Conservation (phyloP, 1,284 basidiomycete species). For the Jaminaea rosea region DNA sequence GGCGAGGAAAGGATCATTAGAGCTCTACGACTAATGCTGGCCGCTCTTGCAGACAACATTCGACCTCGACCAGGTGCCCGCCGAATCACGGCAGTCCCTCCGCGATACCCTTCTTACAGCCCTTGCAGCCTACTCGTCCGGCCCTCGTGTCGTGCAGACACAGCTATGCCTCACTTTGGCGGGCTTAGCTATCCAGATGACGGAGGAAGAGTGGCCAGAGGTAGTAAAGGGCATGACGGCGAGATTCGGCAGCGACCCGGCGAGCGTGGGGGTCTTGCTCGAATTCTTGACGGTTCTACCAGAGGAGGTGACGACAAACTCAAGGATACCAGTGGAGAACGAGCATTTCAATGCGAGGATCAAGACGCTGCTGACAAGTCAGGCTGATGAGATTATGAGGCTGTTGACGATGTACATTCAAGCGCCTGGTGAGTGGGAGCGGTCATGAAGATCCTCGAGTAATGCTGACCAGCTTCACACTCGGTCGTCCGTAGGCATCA, state of each 20-base stretch:
- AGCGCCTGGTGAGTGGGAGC: slow-evolving; percentile 62
- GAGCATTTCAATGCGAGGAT: slow-evolving; percentile 56
- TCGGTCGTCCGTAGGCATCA: slow-evolving; percentile 54
- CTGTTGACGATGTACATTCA: slow-evolving; percentile 81
- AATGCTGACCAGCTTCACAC: neutral
- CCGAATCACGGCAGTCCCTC: slow-evolving; percentile 63
- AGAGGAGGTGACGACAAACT: slow-evolving; percentile 78
- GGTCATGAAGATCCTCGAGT: neutral
- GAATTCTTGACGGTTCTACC: slow-evolving; percentile 86
- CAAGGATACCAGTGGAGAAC: slow-evolving; percentile 78
- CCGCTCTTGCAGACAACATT: slow-evolving; percentile 63
- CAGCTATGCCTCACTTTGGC: slow-evolving; percentile 84
- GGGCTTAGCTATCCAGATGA: slow-evolving; percentile 81
- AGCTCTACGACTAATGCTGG: too few relatives aligned
- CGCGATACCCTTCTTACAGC: slow-evolving; percentile 78
- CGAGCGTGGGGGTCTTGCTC: slow-evolving; percentile 71
- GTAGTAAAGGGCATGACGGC: slow-evolving; percentile 75
- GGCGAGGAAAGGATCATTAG: too few relatives aligned
- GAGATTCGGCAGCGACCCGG: slow-evolving; percentile 71
- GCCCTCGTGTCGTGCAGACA: slow-evolving; percentile 75
- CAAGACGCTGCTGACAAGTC: slow-evolving; percentile 49
- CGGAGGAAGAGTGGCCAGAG: slow-evolving; percentile 60
- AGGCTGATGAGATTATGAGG: slow-evolving; percentile 65
- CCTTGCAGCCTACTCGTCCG: slow-evolving; percentile 59
- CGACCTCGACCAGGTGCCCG: slow-evolving; percentile 80